A percentile compares a stretch with the other conserved stretches of the same genome.
Evolutionary conservation across 2,329 filamentous ascomycete genomes (phyloP).

Genomic region (Stagonosporopsis rhizophila): DNA sequence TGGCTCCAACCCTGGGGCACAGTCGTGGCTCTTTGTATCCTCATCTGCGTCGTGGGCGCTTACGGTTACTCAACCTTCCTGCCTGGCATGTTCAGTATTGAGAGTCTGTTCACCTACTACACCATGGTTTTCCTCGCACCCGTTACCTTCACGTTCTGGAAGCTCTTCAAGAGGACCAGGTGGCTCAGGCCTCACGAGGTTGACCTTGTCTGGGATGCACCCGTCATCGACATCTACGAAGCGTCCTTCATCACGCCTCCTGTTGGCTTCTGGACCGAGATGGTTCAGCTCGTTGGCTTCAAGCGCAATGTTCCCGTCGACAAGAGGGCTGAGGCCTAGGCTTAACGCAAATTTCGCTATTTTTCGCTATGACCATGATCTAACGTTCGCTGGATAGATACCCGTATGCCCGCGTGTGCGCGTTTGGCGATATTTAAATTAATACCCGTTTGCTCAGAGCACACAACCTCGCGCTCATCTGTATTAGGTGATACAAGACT

Average conservation of each 20-base stretch:
- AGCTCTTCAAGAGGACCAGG: slow-evolving; percentile 66
- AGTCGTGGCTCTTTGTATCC: slow-evolving; percentile 57
- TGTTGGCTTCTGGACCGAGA: slow-evolving; percentile 46
- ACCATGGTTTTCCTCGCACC: slow-evolving; percentile 60
- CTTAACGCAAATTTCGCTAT: neutral
- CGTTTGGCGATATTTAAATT: slow-evolving; percentile 20
- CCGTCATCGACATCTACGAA: slow-evolving; percentile 50
- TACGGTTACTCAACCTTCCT: slow-evolving; percentile 63
- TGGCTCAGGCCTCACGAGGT: slow-evolving; percentile 59
- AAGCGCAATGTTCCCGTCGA: slow-evolving; percentile 41
- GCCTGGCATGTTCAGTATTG: slow-evolving; percentile 55
- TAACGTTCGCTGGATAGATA: slow-evolving; percentile 24
- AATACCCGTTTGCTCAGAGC: slow-evolving; percentile 29
- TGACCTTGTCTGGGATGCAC: slow-evolving; percentile 53
- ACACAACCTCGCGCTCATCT: neutral
- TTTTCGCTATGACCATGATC: slow-evolving; percentile 9
- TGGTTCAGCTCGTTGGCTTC: slow-evolving; percentile 44
- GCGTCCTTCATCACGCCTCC: slow-evolving; percentile 52
- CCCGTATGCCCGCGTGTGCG: slow-evolving; percentile 15
- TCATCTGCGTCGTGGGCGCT: slow-evolving; percentile 59
- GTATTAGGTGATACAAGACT: slow-evolving; percentile 15
- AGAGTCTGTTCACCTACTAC: slow-evolving; percentile 63
- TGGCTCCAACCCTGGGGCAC: slow-evolving; percentile 61
- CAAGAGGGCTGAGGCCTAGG: slow-evolving; percentile 34
- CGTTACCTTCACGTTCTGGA: slow-evolving; percentile 67